Base-by-base conservation (phyloP, 2,329 filamentous ascomycete species). In the Aspergillus calidoustus region DNA sequence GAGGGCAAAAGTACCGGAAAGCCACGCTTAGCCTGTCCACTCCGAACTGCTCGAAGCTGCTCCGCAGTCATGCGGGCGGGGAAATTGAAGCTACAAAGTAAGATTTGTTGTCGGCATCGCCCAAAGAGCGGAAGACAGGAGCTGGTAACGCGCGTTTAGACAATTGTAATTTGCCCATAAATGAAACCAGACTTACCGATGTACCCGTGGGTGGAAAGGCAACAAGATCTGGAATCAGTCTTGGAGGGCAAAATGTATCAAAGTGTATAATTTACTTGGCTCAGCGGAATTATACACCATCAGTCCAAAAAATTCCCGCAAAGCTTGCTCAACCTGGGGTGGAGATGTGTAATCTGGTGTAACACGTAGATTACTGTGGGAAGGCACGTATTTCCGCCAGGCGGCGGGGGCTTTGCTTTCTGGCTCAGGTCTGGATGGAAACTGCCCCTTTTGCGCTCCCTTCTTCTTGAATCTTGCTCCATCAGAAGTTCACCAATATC, bases 121-220 rank as follows among this genome's bases (percentile, higher is more conserved):
- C 50, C 15, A 53, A 53, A 53, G 50, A 38, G 38, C 50, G 31
- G 54, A 57, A 50, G 44, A 48, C 23, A 15, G 31, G 11, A 23
- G 22, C 19, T 23, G 11, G 34, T 17, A 57, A 57, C 55, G 47
- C 57, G 57, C 61, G 53, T 60, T 43, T 54, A 25, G 34, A 11
- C 30, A 23, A 44, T 19, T 57, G 38, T 57, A 54, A 60, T 60
- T 63, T 63, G 53, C 51, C 44, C 41, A 23, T 47, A 51, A 47
- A 44, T 57, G 51, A 56, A 53, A 62, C 51, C 30, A 50, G 30
- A 41, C 11, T n/a, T n/a, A n/a, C n/a, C n/a, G n/a, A n/a, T n/a
- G 3, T 41, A 13, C 13, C 34, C 34, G 13, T 41, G 34, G 34
- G 11, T 15, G 34, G 13, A 41, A 41, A 41, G 13, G 34, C 9